phyloP scores from a whole-genome alignment of 495 filamentous ascomycete genomes.

The Penicillium cataractarum region DNA sequence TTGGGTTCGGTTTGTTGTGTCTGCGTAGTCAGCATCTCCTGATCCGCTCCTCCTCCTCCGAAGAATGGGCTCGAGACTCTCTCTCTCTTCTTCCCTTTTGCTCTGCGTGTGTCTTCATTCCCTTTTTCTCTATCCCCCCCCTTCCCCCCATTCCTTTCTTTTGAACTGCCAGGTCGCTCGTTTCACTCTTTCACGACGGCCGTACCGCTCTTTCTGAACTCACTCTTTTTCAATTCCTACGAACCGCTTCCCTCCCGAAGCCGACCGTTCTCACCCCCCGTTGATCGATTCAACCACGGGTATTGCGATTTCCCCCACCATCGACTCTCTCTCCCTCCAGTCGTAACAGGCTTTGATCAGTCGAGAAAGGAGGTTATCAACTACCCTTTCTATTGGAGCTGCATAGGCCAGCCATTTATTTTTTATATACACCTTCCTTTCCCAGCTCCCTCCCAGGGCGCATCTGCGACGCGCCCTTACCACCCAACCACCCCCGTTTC shows the following conservation, averaged over 20 bases:
- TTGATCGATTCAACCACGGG: slow-evolving; percentile 39
- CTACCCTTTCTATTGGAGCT: slow-evolving; percentile 35
- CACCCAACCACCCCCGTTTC: slow-evolving; percentile 35
- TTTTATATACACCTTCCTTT: slow-evolving; percentile 24
- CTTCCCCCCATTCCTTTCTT: slow-evolving; percentile 32
- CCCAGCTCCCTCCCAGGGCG: slow-evolving; percentile 30
- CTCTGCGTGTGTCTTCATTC: slow-evolving; percentile 25
- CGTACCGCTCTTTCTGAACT: slow-evolving; percentile 34
- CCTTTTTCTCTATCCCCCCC: slow-evolving; percentile 32
- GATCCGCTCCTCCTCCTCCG: slow-evolving; percentile 17
- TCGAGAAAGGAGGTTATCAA: slow-evolving; percentile 18
- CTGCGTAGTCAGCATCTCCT: slow-evolving; percentile 38
- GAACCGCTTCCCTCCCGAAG: slow-evolving; percentile 24
- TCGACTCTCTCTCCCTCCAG: background rate
- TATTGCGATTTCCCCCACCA: slow-evolving; percentile 26
- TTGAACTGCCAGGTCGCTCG: slow-evolving; percentile 36
- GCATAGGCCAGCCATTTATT: slow-evolving; percentile 49
- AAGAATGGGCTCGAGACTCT: slow-evolving; percentile 24
- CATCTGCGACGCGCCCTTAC: slow-evolving; percentile 49
- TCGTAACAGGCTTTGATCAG: background rate
- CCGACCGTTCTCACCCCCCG: slow-evolving; percentile 26
- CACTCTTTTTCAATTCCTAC: slow-evolving; percentile 33
- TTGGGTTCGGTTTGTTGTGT: background rate
- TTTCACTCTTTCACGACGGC: slow-evolving; percentile 51
- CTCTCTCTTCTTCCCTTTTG: slow-evolving; percentile 34